A percentile compares a stretch with the other conserved stretches of the same genome.
Evolutionary conservation across 2,329 filamentous ascomycete species (phyloP).

Genomic region (Diaporthe capsici): DNA sequence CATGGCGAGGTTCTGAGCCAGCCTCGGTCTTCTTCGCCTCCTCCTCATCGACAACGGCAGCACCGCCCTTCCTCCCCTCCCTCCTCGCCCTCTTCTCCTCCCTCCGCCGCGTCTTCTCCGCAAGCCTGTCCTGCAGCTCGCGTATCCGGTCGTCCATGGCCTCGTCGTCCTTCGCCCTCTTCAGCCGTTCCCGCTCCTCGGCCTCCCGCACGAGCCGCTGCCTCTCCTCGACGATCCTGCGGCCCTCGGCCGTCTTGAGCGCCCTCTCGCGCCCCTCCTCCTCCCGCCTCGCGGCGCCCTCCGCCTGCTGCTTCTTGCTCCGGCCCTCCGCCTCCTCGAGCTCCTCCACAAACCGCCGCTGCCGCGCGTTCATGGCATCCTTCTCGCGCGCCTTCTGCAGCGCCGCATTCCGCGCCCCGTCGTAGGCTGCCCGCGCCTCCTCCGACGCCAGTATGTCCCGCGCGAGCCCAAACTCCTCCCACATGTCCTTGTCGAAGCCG

Average conservation of each 20-base stretch:
- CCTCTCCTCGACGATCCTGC: conserved; percentile 55
- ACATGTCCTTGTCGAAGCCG: conserved; percentile 82
- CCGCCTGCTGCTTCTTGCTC: conserved; percentile 70
- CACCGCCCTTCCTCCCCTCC: conserved; percentile 53
- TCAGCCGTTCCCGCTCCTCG: conserved; percentile 57
- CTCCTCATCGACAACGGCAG: conserved; percentile 7
- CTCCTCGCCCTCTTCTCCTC: conserved; percentile 60
- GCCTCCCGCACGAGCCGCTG: conserved; percentile 59
- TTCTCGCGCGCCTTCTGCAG: conserved; percentile 79
- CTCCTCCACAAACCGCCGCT: conserved; percentile 86
- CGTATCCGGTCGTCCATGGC: conserved; percentile 55
- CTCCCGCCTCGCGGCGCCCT: conserved; percentile 26
- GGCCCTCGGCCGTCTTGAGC: conserved; percentile 52
- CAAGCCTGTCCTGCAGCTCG: conserved; percentile 59
- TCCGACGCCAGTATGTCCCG: conserved; percentile 84
- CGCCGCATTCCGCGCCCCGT: conserved; percentile 79
- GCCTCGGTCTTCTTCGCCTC: not conserved
- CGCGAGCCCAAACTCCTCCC: conserved; percentile 88
- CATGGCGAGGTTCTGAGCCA: conserved; percentile 4
- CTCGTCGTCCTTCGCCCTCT: conserved; percentile 47
- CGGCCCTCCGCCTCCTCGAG: conserved; percentile 83
- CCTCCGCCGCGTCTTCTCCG: conserved; percentile 55
- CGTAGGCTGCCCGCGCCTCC: conserved; percentile 81
- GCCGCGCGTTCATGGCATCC: conserved; percentile 79
- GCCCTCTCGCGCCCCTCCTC: conserved; percentile 50